Evolutionary conservation across 129 eudicot species (phyloP).

Genomic region (Daucus carota): DH1_v3.0 NC_030381.2:3362501-3363000

Average conservation of each 20-base stretch:
- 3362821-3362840: too few species aligned
- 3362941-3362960: too few species aligned
- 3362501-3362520: not conserved
- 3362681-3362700: conserved; percentile 4
- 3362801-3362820: not conserved
- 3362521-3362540: too few species aligned
- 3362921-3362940: too few species aligned
- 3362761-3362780: not conserved
- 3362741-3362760: not conserved
- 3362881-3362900: too few species aligned
- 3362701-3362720: too few species aligned
- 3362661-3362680: not conserved
- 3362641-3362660: not conserved
- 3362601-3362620: not conserved
- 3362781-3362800: not conserved
- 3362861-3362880: too few species aligned
- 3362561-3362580: not conserved
- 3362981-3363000: too few species aligned
- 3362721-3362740: not conserved
- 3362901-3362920: too few species aligned
- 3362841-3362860: too few species aligned
- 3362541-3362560: not conserved
- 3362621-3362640: not conserved
- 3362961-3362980: too few species aligned
- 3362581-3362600: conserved; percentile 2